These are phyloP conservation scores for Pichia sp. DNA, from an alignment of 1,139 yeast species.

Conservation along the genomic window DNA sequence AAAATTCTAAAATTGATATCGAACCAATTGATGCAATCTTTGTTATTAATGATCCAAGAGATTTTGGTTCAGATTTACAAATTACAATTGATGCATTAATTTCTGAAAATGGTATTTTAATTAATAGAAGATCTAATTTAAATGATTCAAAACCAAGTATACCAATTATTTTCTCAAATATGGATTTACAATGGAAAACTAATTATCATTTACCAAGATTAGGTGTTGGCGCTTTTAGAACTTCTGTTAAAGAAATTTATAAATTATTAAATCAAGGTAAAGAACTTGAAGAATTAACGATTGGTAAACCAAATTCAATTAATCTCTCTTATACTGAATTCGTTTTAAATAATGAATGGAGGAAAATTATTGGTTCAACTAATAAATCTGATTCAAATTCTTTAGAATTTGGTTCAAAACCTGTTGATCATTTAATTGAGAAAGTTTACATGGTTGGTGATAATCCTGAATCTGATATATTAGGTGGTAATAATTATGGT, in stretches of 20 bases:
- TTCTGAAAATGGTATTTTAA: conserved; percentile 56
- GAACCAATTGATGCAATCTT: conserved; percentile 68
- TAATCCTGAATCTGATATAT: conserved; percentile 87
- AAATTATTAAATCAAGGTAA: conserved; percentile 43
- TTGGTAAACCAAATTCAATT: conserved; percentile 81
- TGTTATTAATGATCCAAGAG: conserved; percentile 89
- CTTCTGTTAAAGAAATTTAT: conserved; percentile 58
- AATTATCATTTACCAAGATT: conserved; percentile 72
- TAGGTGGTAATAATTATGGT: conserved; percentile 80
- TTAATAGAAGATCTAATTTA: conserved; percentile 43
- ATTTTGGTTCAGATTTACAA: conserved; percentile 82
- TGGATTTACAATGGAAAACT: conserved; percentile 88
- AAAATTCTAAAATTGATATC: conserved; percentile 3
- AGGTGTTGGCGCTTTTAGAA: conserved; percentile 88
- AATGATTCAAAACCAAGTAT: conserved; percentile 45
- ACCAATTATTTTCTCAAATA: conserved; percentile 79
- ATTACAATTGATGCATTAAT: conserved; percentile 65
- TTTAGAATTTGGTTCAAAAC: conserved; percentile 33
- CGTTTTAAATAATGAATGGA: conserved; percentile 51
- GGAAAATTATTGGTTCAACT: conserved; percentile 24
- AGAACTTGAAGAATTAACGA: conserved; percentile 46
- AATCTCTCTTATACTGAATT: conserved; percentile 81
- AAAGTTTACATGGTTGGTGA: conserved; percentile 91
- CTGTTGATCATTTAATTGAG: conserved; percentile 36
- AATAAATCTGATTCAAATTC: conserved; percentile 25